These are phyloP conservation scores for Eucalyptus cloeziana DNA, from an alignment of 345 rosid genomes.

Conservation along the genomic window DNA sequence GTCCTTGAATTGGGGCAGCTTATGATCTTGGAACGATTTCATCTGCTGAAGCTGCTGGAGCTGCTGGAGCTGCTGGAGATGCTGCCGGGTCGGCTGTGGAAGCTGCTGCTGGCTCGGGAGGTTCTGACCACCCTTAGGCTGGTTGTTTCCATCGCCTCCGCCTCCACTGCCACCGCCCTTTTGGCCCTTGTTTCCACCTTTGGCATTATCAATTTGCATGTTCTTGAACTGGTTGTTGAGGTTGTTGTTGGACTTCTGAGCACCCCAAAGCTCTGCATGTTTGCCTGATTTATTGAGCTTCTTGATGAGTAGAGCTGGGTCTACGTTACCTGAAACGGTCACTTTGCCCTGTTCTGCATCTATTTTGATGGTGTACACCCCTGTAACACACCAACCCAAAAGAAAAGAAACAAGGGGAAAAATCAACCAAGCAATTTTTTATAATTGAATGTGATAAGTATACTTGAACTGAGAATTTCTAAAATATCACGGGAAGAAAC, in stretches of 20 bases:
- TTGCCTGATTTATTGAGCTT: conserved; percentile 86
- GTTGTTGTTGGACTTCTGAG: conserved; percentile 35
- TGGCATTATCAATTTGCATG: conserved; percentile 62
- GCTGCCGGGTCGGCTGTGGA: fast-evolving
- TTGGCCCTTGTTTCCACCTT: conserved; percentile 41
- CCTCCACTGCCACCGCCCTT: conserved; percentile 9
- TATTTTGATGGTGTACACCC: conserved; percentile 59
- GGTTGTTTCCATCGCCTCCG: conserved; percentile 6
- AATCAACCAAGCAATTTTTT: neutral
- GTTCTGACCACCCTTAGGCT: neutral
- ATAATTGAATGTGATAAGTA: neutral
- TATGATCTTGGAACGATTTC: conserved; percentile 53
- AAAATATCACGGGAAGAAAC: neutral
- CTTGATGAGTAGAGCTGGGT: conserved; percentile 60
- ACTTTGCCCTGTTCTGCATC: conserved; percentile 84
- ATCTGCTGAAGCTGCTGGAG: conserved; percentile 39
- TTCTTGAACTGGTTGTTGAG: conserved; percentile 56
- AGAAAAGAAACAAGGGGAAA: neutral
- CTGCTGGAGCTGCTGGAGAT: conserved; percentile 20
- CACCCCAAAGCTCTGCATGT: conserved; percentile 86
- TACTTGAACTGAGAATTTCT: neutral
- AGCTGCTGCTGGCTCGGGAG: conserved; percentile 1
- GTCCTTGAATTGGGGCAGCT: conserved; percentile 53
- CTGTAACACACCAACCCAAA: conserved; percentile 6
- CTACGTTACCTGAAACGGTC: conserved; percentile 70